phyloP scores from a whole-genome alignment of 768 basidiomycete species.

The Rubroboletus pulcherrimus region DNA sequence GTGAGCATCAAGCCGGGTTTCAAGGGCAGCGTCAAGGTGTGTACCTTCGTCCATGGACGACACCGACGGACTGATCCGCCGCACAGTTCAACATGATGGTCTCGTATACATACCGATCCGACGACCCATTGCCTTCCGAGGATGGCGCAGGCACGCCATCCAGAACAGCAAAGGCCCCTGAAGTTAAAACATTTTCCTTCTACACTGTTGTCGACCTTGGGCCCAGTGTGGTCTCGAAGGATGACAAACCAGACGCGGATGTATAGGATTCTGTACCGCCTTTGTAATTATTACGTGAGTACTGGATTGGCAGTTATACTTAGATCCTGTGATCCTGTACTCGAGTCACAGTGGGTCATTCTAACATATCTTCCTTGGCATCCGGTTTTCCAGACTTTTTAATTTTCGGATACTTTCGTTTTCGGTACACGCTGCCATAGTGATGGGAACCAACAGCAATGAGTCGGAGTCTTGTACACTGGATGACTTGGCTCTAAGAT shows the following conservation, averaged over 20 bases:
- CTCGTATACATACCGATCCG: constrained; percentile 89
- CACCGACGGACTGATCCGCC: not conserved
- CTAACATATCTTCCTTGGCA: not conserved
- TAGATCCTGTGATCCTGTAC: not conserved
- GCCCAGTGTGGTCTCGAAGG: constrained; percentile 56
- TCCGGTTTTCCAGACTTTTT: not conserved
- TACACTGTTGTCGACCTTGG: constrained; percentile 84
- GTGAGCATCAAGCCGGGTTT: constrained; percentile 81
- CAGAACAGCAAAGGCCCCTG: constrained; percentile 51
- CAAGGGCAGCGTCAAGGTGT: constrained; percentile 72
- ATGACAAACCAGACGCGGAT: constrained; percentile 38
- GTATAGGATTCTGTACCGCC: not conserved
- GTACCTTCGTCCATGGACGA: constrained; percentile 19
- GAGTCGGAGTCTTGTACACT: too few relatives aligned
- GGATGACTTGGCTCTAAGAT: too few relatives aligned
- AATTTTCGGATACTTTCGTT: not conserved
- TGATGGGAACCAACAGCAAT: not conserved
- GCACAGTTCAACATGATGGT: constrained; percentile 92
- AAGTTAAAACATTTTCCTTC: constrained; percentile 87
- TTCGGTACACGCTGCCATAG: not conserved
- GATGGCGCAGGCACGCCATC: constrained; percentile 49
- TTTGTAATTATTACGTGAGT: not conserved
- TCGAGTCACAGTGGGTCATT: not conserved
- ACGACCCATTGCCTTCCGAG: constrained; percentile 71
- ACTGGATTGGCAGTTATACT: not conserved